Evolutionary conservation across 1,284 basidiomycete species (phyloP), one percentile per base, ranked within the genome.

Genomic region (Ceratobasidium papillatum): DNA sequence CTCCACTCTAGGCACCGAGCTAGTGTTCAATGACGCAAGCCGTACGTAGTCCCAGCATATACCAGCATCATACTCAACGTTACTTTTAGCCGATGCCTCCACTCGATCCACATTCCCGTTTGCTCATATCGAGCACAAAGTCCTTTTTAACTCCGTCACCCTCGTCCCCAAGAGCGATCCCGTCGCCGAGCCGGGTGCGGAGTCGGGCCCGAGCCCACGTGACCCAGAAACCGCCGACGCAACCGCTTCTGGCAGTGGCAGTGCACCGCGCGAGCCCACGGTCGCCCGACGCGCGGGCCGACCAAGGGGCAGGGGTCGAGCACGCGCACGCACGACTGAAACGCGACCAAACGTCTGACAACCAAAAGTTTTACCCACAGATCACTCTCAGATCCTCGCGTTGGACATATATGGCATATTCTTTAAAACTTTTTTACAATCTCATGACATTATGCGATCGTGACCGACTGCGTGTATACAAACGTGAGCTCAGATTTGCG

Each of bases 401-500:
- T 12, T 36, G 8, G 17, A 34, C 36, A 36, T 32, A 59, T 59
- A 59, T 59, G 56, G 56, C 36, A 52, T 30, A 63, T 41, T 63
- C 30, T 47, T 27, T 41, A 34, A 38, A 43, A 30, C 2, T 11
- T 45, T 43, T 63, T 43, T 63, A 63, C 41, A 63, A 11, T 12
- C 14, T 38, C 43, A 63, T 32, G 22, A 27, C 41, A 11, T 63
- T 56, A 68, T 36, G 65, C 65, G 25, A 68, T 68, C 34, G 49
- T 68, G 7, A 68, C 65, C 30, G 65, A 68, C 65, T 68, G 65
- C 27, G 17, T 12, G 25, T 25, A 41, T 2, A n/a, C 30, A 11
- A 59, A 49, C 49, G 65, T 68, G 51, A 68, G 65, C 32, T 68
- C 32, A 68, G 32, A 51, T 54, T 68, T 56, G 51, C 32, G 65